Conservation (phyloP, 441 rosid species). For the Bocquillonia castaneifolia region DNA sequence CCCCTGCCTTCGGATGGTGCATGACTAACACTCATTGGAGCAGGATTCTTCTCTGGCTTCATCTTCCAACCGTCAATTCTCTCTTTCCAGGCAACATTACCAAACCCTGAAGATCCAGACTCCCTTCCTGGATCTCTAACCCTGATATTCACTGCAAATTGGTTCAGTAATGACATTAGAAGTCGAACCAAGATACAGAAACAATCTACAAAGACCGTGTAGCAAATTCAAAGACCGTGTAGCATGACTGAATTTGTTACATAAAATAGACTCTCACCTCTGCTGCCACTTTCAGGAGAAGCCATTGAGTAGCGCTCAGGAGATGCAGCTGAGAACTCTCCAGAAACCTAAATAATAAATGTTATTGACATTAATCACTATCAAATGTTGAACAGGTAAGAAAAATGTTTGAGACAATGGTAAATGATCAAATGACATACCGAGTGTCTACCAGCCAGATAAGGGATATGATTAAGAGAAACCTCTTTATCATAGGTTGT, state of each 20-base stretch:
- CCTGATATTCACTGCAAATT: conserved; percentile 28
- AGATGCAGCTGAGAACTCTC: conserved; percentile 37
- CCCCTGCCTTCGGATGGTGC: conserved; percentile 38
- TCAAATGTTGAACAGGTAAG: neutral
- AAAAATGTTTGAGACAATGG: neutral
- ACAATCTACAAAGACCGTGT: neutral
- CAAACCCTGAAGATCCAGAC: conserved; percentile 26
- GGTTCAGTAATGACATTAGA: neutral
- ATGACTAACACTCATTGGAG: conserved; percentile 36
- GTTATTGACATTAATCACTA: neutral
- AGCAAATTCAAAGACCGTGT: neutral
- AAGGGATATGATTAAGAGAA: conserved; percentile 32
- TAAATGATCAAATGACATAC: conserved; percentile 11
- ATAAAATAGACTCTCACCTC: conserved; percentile 20
- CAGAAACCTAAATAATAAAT: conserved; percentile 27
- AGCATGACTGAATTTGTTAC: neutral
- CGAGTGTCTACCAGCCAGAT: conserved; percentile 30
- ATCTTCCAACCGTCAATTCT: conserved; percentile 40
- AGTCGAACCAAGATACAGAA: conserved; percentile 7
- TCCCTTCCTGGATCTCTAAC: conserved; percentile 27
- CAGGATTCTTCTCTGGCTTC: conserved; percentile 34
- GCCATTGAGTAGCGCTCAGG: conserved; percentile 34
- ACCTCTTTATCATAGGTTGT: conserved; percentile 23
- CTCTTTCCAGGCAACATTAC: conserved; percentile 40
- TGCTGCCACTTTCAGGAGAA: conserved; percentile 34